These are phyloP conservation scores for Tetrastigma voinierianum DNA, from an alignment of 164 flowering plant species.

Conservation along the genomic window DNA sequence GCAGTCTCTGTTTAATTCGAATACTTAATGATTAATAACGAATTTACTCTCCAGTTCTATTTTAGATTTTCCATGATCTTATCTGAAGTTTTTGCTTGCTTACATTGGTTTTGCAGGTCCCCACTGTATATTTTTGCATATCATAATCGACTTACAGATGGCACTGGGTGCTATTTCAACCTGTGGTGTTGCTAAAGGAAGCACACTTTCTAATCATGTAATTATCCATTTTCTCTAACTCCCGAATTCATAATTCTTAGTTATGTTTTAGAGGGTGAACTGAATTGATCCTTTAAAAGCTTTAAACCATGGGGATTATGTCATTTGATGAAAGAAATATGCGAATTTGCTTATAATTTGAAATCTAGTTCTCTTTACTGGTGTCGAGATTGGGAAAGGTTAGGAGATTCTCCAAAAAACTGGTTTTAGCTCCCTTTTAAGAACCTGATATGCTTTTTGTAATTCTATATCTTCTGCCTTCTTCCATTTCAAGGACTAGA, in stretches of 20 bases:
- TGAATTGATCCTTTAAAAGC: not conserved
- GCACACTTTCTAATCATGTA: constrained; percentile 9
- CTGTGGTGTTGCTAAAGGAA: not conserved
- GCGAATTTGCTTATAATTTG: not conserved
- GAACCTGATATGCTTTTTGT: not conserved
- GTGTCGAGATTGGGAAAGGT: not conserved
- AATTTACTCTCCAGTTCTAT: not conserved
- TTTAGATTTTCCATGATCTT: not conserved
- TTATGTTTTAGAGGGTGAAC: not conserved
- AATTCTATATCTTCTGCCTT: not conserved
- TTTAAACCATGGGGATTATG: not conserved
- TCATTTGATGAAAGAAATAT: not conserved
- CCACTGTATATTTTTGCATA: constrained; percentile 2
- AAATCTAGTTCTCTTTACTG: not conserved
- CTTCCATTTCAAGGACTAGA: not conserved
- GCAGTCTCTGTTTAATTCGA: too few relatives aligned
- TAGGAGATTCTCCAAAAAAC: not conserved
- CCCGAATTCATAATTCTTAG: not conserved
- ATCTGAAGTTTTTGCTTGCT: not conserved
- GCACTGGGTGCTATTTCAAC: constrained; percentile 2
- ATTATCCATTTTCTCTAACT: not conserved
- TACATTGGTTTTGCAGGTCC: not conserved
- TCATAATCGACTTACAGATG: constrained; percentile 4
- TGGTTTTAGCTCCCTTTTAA: not conserved
- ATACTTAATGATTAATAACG: too few relatives aligned